Evolutionary conservation across 73 alveolate genomes (phyloP), one percentile per base, ranked within the genome.

Genomic region (Paraurostyla sp.): DNA sequence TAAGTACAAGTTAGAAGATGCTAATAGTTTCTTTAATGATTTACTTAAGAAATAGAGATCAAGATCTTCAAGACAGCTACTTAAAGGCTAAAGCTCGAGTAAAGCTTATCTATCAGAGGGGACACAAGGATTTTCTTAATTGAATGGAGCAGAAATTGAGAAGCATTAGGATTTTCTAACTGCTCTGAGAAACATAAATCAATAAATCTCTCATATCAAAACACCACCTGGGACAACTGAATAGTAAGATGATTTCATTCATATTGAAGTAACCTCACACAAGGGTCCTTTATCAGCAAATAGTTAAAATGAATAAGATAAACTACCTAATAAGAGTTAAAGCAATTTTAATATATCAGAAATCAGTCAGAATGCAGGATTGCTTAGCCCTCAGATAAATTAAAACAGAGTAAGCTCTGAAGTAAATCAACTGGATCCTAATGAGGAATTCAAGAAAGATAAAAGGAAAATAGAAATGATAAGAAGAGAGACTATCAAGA

Each of bases 401-500:
- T 27, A 32, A 45, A 13, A 11, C 11, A 45, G 11, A 18, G 57
- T 11, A 45, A 45, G 18, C 18, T 13, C 57, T 13, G 57, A 45
- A 13, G 11, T 45, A 45, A 11, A 45, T 11, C 16, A 11, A 11
- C 56, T 16, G 9, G 9, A 9, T 45, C 16, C 56, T 45, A 45
- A 9, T 16, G 16, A 45, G 22, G 22, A 45, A 45, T 11, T 16
- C 78, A 9, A 60, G 49, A 18, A 38, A 65, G 58, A 22, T 65
- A 65, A 13, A 40, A 65, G 13, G 13, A 65, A 65, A 23, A 58
- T 65, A 36, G 56, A 65, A 22, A 18, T 65, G 32, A 65, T 65
- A 38, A 65, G 82, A 65, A 3, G 41, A 65, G 82, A 65, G 25
- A 65, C 82, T 7, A 65, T 65, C 41, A 65, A 65, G 36, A 65